Evolutionary conservation across 441 rosid species (phyloP).

Genomic region (Hura crepitans): DNA sequence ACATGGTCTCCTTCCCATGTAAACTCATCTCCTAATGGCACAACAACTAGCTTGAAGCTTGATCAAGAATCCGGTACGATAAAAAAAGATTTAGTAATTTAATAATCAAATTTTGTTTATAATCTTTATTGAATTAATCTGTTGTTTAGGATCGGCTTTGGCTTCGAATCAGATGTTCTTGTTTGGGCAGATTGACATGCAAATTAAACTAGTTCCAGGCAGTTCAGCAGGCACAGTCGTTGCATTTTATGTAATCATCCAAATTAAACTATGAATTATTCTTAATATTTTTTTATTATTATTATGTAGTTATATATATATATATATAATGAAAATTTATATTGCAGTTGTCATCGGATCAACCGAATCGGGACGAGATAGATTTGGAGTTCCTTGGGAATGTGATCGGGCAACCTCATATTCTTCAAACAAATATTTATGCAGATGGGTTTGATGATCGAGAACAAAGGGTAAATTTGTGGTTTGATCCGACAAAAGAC

Average conservation of each 20-base stretch:
- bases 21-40: slow-evolving; percentile 60
- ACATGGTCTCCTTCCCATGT: slow-evolving; percentile 78
- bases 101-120: background rate
- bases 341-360: slow-evolving; percentile 61
- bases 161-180: slow-evolving; percentile 61
- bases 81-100: background rate
- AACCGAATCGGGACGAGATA: slow-evolving; percentile 69
- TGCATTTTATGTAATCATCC: slow-evolving; percentile 57
- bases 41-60: slow-evolving; percentile 56
- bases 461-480: slow-evolving; percentile 69
- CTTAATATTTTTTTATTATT: background rate
- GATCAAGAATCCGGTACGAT: slow-evolving; percentile 67
- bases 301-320: too few relatives aligned
- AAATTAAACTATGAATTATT: background rate
- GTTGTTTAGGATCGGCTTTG: slow-evolving; percentile 55
- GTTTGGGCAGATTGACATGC: slow-evolving; percentile 70
- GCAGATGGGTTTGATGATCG: slow-evolving; percentile 62
- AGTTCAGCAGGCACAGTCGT: slow-evolving; percentile 80
- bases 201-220: slow-evolving; percentile 71
- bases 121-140: background rate
- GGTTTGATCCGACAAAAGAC: slow-evolving; percentile 77
- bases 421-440: slow-evolving; percentile 70
- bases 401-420: slow-evolving; percentile 59
- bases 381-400: slow-evolving; percentile 79
- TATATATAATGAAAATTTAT: too few relatives aligned